Conservation (phyloP, 148 eudicot genomes). For the Diospyros kaki region DNA sequence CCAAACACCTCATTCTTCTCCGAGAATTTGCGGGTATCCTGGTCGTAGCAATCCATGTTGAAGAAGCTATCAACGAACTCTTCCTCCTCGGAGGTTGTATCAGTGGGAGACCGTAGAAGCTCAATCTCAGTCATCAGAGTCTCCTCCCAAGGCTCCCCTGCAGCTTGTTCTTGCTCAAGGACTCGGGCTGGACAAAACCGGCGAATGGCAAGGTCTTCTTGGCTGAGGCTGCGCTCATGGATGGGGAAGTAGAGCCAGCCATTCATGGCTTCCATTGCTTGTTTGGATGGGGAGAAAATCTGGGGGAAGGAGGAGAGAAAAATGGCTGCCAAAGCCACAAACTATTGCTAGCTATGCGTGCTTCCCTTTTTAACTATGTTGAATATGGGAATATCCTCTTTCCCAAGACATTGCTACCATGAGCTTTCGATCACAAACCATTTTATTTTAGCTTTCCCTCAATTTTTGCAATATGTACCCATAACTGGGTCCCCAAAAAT, state of each 20-base stretch:
- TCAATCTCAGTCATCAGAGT: conserved; percentile 2
- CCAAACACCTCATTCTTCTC: neutral
- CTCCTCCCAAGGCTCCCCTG: neutral
- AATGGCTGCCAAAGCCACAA: neutral
- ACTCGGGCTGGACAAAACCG: conserved; percentile 34
- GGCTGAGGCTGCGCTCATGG: conserved; percentile 1
- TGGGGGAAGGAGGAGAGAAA: neutral
- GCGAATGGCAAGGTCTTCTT: conserved; percentile 29
- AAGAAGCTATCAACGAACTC: conserved; percentile 34
- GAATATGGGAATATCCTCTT: neutral
- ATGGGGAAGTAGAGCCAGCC: conserved; percentile 13
- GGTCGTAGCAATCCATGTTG: conserved; percentile 20
- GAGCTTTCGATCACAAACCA: no score
- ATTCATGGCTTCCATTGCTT: conserved; percentile 21
- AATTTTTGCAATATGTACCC: no score
- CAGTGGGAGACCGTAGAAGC: conserved; percentile 6
- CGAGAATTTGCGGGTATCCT: neutral
- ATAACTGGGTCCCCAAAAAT: no score
- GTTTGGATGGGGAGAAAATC: neutral
- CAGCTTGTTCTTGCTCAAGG: conserved; percentile 22
- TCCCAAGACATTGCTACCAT: no score
- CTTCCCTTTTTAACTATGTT: neutral
- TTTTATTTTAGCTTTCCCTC: no score
- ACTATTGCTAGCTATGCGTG: no score
- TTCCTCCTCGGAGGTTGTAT: conserved; percentile 21